These are phyloP conservation scores for Bothriochloa decipiens DNA, from an alignment of 176 grass and related monocot species.

Conservation along the genomic window DNA sequence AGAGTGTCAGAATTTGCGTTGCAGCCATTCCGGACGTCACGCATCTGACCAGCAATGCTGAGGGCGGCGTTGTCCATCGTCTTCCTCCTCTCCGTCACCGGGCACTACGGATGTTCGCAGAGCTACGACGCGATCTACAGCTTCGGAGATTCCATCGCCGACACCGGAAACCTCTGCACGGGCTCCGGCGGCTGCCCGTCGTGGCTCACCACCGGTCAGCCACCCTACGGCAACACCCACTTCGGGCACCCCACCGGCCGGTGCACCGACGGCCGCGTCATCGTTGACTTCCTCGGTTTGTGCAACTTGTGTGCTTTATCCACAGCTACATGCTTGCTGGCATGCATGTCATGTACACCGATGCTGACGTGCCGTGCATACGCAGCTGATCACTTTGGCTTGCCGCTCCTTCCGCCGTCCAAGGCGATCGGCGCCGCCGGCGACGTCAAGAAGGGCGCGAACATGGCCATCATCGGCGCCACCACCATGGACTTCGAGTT, in stretches of 20 bases:
- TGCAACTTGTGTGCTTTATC: not conserved
- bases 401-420: conserved; percentile 77
- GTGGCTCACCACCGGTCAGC: conserved; percentile 55
- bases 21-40: conserved; percentile 3
- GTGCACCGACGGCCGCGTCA: conserved; percentile 68
- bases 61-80: conserved; percentile 10
- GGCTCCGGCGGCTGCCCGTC: conserved; percentile 40
- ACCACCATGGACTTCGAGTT: conserved; percentile 66
- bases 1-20: not conserved
- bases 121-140: conserved; percentile 72
- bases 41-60: not conserved
- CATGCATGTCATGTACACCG: not conserved
- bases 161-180: conserved; percentile 73
- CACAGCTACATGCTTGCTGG: not conserved
- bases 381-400: conserved; percentile 65
- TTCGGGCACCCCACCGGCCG: conserved; percentile 72
- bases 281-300: conserved; percentile 74
- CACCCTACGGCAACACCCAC: conserved; percentile 72
- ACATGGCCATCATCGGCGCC: conserved; percentile 91
- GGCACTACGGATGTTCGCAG: conserved; percentile 23
- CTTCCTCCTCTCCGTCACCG: conserved; percentile 20
- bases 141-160: conserved; percentile 81
- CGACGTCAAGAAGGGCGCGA: conserved; percentile 70
- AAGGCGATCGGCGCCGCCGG: conserved; percentile 38
- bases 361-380: not conserved